Conservation (phyloP, 768 basidiomycete species). For the Chalciporus pseudorubinellus region DNA sequence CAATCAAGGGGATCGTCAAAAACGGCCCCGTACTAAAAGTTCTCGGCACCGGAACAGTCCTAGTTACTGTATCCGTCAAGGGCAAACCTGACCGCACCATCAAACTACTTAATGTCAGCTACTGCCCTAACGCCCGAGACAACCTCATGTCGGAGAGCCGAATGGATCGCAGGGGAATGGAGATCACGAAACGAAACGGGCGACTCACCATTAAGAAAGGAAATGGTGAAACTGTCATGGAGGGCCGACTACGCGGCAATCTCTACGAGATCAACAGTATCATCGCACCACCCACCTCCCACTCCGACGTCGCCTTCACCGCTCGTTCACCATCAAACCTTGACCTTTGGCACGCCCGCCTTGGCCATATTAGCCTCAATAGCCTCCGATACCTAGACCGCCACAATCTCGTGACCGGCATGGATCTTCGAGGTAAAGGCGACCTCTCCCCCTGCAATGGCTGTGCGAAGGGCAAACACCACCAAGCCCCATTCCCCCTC, state of each 20-base stretch:
- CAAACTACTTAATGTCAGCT: constrained; percentile 8
- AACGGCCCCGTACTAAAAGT: constrained; percentile 4
- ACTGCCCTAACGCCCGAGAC: constrained; percentile 2
- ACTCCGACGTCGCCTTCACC: background rate
- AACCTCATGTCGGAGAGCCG: constrained; percentile 9
- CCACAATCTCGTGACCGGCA: constrained; percentile 5
- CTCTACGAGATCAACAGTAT: constrained; percentile 10
- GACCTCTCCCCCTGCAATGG: constrained; percentile 6
- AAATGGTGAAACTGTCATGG: constrained; percentile 3
- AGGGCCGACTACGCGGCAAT: constrained; percentile 3
- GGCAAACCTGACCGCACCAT: background rate
- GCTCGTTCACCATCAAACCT: background rate
- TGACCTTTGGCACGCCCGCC: constrained; percentile 6
- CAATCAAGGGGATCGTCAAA: constrained; percentile 9
- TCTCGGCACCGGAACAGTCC: background rate
- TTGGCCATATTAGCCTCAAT: constrained; percentile 10
- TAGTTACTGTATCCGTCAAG: background rate
- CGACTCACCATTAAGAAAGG: background rate
- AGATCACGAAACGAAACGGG: constrained; percentile 2
- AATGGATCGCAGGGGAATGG: constrained; percentile 3
- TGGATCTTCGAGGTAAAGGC: constrained; percentile 2
- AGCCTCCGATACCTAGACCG: background rate
- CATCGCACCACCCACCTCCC: background rate
- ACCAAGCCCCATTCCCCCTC: constrained; percentile 3
- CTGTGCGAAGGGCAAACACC: constrained; percentile 11